Evolutionary conservation across 805 yeast species (phyloP).

Genomic region (Zygosaccharomyces bailii): DNA sequence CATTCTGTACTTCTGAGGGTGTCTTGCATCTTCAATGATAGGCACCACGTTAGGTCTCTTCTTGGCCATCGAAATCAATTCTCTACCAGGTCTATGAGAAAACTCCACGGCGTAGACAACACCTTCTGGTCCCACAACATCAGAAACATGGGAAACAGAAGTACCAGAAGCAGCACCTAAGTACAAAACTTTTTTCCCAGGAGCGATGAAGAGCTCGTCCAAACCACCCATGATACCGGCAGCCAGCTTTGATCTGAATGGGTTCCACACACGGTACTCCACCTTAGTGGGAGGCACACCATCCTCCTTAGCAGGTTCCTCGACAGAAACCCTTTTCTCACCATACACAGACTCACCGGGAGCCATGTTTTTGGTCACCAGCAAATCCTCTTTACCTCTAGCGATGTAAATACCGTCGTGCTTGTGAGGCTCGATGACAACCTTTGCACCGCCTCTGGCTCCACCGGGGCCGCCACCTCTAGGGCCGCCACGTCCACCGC

Average conservation of each 20-base stretch:
- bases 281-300: conserved; percentile 87
- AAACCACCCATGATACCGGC: conserved; percentile 99
- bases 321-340: conserved; percentile 92
- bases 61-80: conserved; percentile 98
- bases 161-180: conserved; percentile 99
- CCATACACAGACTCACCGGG: conserved; percentile 99
- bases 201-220: conserved; percentile 94
- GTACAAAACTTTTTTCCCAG: conserved; percentile 96
- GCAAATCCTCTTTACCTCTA: conserved; percentile 98
- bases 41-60: conserved; percentile 99
- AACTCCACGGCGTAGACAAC: conserved; percentile 98
- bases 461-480: conserved; percentile 61
- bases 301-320: conserved; percentile 87
- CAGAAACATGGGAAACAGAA: conserved; percentile 96
- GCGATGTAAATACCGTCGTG: conserved; percentile 99
- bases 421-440: conserved; percentile 96
- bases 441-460: conserved; percentile 90
- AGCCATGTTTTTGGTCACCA: conserved; percentile 93
- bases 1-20: conserved; percentile 99
- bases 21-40: conserved; percentile 99
- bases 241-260: conserved; percentile 98
- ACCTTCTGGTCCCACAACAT: conserved; percentile 98
- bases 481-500: conserved; percentile 70
- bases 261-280: conserved; percentile 99
- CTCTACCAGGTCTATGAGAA: conserved; percentile 99